These are phyloP conservation scores for Tricholoma sp. DNA, from an alignment of 768 basidiomycete species.

Conservation along the genomic window DNA sequence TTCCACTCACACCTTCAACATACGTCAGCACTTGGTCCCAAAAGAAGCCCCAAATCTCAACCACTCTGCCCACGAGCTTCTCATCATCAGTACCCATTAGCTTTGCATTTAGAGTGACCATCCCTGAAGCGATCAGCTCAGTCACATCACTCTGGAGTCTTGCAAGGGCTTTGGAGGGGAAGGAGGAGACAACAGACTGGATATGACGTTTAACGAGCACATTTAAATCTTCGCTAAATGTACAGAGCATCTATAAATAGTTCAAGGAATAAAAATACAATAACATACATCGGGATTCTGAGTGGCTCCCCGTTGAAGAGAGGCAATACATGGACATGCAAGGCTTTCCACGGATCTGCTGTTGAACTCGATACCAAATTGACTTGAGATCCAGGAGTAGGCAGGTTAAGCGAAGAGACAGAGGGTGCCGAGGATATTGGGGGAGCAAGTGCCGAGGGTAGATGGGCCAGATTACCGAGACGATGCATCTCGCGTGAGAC, in stretches of 20 bases:
- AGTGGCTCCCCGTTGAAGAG: slow-evolving; percentile 90
- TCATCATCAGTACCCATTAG: slow-evolving; percentile 74
- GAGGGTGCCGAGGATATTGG: slow-evolving; percentile 47
- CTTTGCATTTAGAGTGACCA: slow-evolving; percentile 89
- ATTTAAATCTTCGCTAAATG: slow-evolving; percentile 80
- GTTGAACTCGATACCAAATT: slow-evolving; percentile 37
- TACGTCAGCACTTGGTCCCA: slow-evolving; percentile 88
- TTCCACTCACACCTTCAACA: slow-evolving; percentile 68
- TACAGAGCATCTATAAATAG: not conserved
- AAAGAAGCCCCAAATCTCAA: slow-evolving; percentile 92
- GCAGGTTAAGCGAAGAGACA: slow-evolving; percentile 39
- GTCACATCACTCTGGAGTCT: slow-evolving; percentile 74
- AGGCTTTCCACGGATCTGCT: slow-evolving; percentile 73
- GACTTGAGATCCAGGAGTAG: slow-evolving; percentile 34
- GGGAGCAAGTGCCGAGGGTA: slow-evolving; percentile 48
- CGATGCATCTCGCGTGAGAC: slow-evolving; percentile 85
- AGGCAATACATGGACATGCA: slow-evolving; percentile 86
- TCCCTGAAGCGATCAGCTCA: slow-evolving; percentile 82
- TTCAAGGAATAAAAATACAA: not conserved
- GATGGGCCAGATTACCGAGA: slow-evolving; percentile 57
- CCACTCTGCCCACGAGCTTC: slow-evolving; percentile 68
- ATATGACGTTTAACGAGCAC: slow-evolving; percentile 76
- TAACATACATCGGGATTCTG: slow-evolving; percentile 70
- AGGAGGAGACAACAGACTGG: slow-evolving; percentile 62
- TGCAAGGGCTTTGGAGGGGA: slow-evolving; percentile 68